Evolutionary conservation across 2,329 filamentous ascomycete species (phyloP), one percentile per base, ranked within the genome.

Genomic region (Plectosphaerella sp.): DNA sequence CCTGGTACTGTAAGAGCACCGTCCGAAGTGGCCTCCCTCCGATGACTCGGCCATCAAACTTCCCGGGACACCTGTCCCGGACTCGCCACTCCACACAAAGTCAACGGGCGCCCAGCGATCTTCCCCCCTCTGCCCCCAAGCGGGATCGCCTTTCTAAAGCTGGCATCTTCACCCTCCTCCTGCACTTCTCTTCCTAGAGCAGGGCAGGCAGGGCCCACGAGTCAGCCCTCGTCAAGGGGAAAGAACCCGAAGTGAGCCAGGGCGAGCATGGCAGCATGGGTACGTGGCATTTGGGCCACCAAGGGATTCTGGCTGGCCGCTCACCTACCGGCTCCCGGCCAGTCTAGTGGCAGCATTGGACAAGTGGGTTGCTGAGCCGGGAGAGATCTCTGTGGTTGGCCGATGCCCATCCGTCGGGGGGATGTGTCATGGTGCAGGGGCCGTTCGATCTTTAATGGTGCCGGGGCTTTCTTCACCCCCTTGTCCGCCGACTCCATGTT

Each of bases 381-480:
- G 41, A 43, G 18, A 43, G 41, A 20, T 43, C 41, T 18, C 41
- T 43, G 41, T 43, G 41, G 41, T 43, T 43, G 41, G 41, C n/a
- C 41, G 41, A 43, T 33, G 41, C 15, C 14, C 14, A 11, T 3
- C 41, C 41, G 15, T 20, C 41, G n/a, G 41, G 41, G 41, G 41
- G 41, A 43, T 43, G 41, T 43, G 41, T 43, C 41, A 43, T 43
- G 41, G 41, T 43, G 41, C 41, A 43, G 41, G 41, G 41, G 41
- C 43, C 49, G 51, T 57, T 56, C 55, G 55, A 57, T 57, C 55
- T 57, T 54, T 52, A 56, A 54, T 50, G 54, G 55, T 52, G 49
- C 54, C 55, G 55, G 55, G 55, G 54, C 51, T 54, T 56, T 57
- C 55, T 57, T 56, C 55, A 56, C 49, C 55, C 53, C 52, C 55